Evolutionary conservation across 2,329 filamentous ascomycete species (phyloP).

Genomic region (Fusarium sp.): DNA sequence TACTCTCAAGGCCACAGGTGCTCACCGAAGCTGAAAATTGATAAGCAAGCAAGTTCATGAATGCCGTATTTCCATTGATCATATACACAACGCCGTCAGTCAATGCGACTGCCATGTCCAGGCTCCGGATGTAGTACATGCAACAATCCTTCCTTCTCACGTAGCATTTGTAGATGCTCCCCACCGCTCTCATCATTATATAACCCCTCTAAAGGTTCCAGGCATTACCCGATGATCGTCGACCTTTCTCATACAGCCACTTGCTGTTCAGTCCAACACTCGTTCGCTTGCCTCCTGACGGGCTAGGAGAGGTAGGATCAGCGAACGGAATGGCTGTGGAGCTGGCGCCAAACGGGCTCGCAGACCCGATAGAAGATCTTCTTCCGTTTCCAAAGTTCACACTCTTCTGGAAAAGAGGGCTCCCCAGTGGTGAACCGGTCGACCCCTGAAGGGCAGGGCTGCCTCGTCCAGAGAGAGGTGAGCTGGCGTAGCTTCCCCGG

Average conservation of each 20-base stretch:
- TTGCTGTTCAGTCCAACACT: conserved; percentile 86
- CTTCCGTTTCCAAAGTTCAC: conserved; percentile 59
- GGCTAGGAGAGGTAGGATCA: conserved; percentile 74
- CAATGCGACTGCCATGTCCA: conserved; percentile 18
- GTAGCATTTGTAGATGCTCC: conserved; percentile 11
- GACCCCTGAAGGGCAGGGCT: conserved; percentile 54
- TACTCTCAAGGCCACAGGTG: background rate
- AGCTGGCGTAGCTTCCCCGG: conserved; percentile 63
- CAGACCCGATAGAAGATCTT: conserved; percentile 69
- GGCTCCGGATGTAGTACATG: conserved; percentile 6
- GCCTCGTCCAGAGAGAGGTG: conserved; percentile 64
- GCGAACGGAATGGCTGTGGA: conserved; percentile 58
- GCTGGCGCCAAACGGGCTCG: conserved; percentile 60
- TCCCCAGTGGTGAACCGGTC: conserved; percentile 52
- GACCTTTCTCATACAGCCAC: conserved; percentile 90
- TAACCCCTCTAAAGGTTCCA: conserved; percentile 48
- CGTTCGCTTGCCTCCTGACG: conserved; percentile 69
- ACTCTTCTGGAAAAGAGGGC: conserved; percentile 72
- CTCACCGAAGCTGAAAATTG: background rate
- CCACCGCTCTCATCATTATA: conserved; percentile 10
- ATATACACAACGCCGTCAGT: conserved; percentile 29
- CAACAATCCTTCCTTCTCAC: conserved; percentile 15
- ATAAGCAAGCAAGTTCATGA: conserved; percentile 2
- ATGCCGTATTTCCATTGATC: conserved; percentile 25
- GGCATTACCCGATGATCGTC: conserved; percentile 59